Evolutionary conservation across 768 basidiomycete genomes (phyloP).

Genomic region (Erythrobasidium yunnanense): DNA sequence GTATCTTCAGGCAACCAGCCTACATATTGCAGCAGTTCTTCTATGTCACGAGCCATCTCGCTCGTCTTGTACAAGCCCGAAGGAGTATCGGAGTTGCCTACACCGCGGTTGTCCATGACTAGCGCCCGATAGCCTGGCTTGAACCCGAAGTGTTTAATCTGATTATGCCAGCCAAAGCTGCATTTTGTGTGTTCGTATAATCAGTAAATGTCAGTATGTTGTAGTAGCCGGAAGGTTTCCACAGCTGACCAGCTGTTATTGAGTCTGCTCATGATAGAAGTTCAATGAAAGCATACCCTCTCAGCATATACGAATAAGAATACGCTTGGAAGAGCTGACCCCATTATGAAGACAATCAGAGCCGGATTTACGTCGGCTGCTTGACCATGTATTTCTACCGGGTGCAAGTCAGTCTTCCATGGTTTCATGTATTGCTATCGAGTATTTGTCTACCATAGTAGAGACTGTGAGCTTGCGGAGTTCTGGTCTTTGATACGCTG

Average conservation of each 20-base stretch:
- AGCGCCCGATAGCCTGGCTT: constrained; percentile 27
- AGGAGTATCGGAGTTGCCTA: constrained; percentile 28
- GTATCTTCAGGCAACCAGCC: constrained; percentile 21
- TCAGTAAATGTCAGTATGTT: neutral
- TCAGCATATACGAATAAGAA: no score
- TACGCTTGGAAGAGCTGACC: neutral
- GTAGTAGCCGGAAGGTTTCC: neutral
- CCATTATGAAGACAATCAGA: constrained; percentile 28
- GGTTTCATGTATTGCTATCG: neutral
- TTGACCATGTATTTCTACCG: constrained; percentile 8
- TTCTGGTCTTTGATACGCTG: constrained; percentile 5
- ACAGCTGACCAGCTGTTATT: no score
- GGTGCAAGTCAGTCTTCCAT: neutral
- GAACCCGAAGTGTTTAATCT: constrained; percentile 27
- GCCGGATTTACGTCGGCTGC: neutral
- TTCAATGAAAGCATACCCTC: no score
- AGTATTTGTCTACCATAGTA: constrained; percentile 18
- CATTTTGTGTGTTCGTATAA: neutral
- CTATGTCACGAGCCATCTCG: constrained; percentile 31
- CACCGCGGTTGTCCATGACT: constrained; percentile 37
- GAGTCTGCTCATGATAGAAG: no score
- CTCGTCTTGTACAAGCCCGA: constrained; percentile 28
- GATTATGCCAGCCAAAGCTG: constrained; percentile 32
- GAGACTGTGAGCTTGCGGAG: neutral
- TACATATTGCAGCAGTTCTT: constrained; percentile 30